Percentiles rank a stretch among this genome's conserved stretches.
phyloP scores from a whole-genome alignment of 768 basidiomycete genomes.

The Hemileccinum impolitum region DNA sequence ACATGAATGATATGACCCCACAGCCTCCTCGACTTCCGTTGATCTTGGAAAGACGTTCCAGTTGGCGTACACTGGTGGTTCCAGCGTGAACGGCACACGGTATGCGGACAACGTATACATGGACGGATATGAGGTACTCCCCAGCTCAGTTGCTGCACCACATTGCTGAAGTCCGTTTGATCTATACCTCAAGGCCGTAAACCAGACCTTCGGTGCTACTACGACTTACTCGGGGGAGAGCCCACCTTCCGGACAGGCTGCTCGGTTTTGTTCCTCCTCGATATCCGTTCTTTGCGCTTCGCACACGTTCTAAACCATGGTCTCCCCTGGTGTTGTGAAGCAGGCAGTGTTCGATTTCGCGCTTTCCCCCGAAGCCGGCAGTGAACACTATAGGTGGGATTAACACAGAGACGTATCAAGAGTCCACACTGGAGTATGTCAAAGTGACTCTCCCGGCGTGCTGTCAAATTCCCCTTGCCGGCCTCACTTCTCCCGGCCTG shows the following conservation, averaged over 20 bases:
- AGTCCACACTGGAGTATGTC: constrained; percentile 37
- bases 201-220: constrained; percentile 45
- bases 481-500: constrained; percentile 24
- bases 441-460: constrained; percentile 31
- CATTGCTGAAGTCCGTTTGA: constrained; percentile 1
- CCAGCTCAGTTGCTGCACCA: constrained; percentile 11
- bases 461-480: constrained; percentile 38
- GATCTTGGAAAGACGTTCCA: no score
- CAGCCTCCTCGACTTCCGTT: constrained; percentile 31
- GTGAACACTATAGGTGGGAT: constrained; percentile 57
- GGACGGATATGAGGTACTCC: constrained; percentile 32
- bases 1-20: constrained; percentile 31
- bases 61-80: constrained; percentile 39
- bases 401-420: constrained; percentile 44
- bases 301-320: constrained; percentile 46
- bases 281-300: constrained; percentile 35
- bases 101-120: constrained; percentile 44
- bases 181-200: constrained; percentile 24
- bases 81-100: constrained; percentile 35
- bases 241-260: constrained; percentile 39
- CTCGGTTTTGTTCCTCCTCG: constrained; percentile 41
- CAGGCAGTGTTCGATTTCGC: constrained; percentile 47
- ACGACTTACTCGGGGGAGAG: constrained; percentile 32
- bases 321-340: no score
- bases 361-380: constrained; percentile 36